These are phyloP conservation scores for Mytilinidion resinicola DNA, from an alignment of 495 filamentous ascomycete genomes.

Conservation along the genomic window DNA sequence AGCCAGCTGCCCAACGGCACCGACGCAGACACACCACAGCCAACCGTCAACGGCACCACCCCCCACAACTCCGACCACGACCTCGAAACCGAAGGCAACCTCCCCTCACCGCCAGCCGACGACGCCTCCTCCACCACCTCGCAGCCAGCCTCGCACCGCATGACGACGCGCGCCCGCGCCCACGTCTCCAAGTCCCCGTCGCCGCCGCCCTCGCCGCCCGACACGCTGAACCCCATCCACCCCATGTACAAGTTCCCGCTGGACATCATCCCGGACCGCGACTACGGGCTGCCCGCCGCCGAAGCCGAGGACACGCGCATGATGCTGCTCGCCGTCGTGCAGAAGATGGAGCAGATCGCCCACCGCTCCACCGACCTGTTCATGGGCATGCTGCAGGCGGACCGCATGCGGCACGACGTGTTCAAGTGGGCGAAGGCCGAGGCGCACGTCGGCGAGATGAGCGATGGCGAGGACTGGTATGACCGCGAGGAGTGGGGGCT, in stretches of 20 bases:
- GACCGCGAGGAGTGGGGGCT: conserved; percentile 84
- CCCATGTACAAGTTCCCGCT: conserved; percentile 76
- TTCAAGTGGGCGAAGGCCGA: conserved; percentile 86
- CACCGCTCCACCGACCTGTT: conserved; percentile 72
- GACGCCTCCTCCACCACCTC: conserved; percentile 33
- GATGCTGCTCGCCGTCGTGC: conserved; percentile 76
- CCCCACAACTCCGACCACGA: conserved; percentile 7
- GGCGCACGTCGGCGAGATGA: conserved; percentile 77
- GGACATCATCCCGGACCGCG: conserved; percentile 63
- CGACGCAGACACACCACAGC: background rate
- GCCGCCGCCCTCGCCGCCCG: conserved; percentile 43
- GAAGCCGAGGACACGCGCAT: conserved; percentile 89
- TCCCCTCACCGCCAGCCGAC: conserved; percentile 19
- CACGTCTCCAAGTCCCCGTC: conserved; percentile 35
- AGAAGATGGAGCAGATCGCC: conserved; percentile 92
- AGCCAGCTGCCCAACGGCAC: background rate
- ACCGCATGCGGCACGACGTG: conserved; percentile 71
- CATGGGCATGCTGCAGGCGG: conserved; percentile 66
- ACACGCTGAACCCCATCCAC: conserved; percentile 54
- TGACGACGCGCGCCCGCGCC: conserved; percentile 62
- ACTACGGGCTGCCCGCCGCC: conserved; percentile 68
- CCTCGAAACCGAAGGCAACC: conserved; percentile 30
- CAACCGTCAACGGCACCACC: background rate
- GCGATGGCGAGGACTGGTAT: conserved; percentile 94
- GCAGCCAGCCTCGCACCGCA: conserved; percentile 49